These are phyloP conservation scores for Xerocomus nothofagi DNA, from an alignment of 1,284 basidiomycete genomes.

Conservation along the genomic window DNA sequence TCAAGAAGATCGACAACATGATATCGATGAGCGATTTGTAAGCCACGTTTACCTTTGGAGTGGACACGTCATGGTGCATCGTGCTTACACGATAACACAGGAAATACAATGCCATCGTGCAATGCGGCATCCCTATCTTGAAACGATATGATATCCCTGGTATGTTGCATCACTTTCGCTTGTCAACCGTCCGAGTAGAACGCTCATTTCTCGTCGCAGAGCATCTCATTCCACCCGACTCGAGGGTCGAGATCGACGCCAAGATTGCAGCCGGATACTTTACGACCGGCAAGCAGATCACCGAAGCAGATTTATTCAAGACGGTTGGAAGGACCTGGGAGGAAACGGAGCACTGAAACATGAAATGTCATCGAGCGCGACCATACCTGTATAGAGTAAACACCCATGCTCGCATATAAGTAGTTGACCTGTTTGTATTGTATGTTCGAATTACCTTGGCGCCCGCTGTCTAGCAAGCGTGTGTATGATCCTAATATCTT, in stretches of 20 bases:
- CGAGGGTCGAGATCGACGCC: constrained; percentile 92
- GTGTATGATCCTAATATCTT: too few relatives aligned
- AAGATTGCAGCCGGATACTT: constrained; percentile 95
- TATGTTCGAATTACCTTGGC: too few relatives aligned
- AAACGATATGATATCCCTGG: constrained; percentile 85
- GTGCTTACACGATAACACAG: constrained; percentile 38
- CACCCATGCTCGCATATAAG: too few relatives aligned
- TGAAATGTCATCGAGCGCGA: background rate
- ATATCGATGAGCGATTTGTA: constrained; percentile 92
- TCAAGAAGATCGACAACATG: constrained; percentile 86
- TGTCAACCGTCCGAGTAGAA: background rate
- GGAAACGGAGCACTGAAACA: constrained; percentile 66
- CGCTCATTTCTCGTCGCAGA: constrained; percentile 39
- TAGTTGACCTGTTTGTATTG: too few relatives aligned
- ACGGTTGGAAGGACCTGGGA: constrained; percentile 92
- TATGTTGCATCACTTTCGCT: constrained; percentile 26
- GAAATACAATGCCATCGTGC: constrained; percentile 94
- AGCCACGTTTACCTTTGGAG: constrained; percentile 14
- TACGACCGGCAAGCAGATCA: constrained; percentile 74
- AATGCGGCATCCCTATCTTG: constrained; percentile 82
- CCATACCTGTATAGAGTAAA: background rate
- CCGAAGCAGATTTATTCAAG: constrained; percentile 74
- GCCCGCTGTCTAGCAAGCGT: too few relatives aligned
- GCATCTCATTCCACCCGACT: constrained; percentile 86
- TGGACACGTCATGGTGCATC: background rate